phyloP scores from a whole-genome alignment of 148 eudicot genomes.

The Bassia scoparia region DNA sequence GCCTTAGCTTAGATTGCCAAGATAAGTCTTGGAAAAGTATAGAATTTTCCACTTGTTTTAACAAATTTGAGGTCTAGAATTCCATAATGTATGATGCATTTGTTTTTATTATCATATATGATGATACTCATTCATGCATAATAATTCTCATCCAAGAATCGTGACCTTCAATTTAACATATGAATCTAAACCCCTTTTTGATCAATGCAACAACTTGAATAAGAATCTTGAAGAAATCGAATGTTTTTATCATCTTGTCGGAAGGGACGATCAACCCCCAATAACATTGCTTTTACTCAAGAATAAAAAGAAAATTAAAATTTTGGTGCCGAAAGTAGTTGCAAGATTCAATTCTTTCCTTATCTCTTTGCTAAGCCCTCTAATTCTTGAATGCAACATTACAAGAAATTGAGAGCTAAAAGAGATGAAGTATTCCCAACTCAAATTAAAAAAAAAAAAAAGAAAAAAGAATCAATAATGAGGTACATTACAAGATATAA shows the following conservation, averaged over 20 bases:
- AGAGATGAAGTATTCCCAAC: conserved; percentile 15
- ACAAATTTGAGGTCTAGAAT: background rate
- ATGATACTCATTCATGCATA: conserved; percentile 2
- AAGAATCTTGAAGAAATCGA: conserved; percentile 25
- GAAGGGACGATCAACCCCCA: conserved; percentile 30
- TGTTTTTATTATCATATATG: background rate
- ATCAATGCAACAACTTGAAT: conserved; percentile 15
- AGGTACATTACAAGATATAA: conserved; percentile 5
- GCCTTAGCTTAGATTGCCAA: background rate
- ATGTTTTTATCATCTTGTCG: conserved; percentile 36
- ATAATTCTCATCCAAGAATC: conserved; percentile 13
- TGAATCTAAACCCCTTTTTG: conserved; percentile 11
- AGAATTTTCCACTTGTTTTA: background rate
- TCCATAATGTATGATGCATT: background rate
- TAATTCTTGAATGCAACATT: conserved; percentile 19
- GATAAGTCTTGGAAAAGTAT: background rate
- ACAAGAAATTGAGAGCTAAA: conserved; percentile 20
- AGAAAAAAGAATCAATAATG: conserved; percentile 24
- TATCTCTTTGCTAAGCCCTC: conserved; percentile 15
- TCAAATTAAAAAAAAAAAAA: background rate
- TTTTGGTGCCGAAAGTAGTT: conserved; percentile 28
- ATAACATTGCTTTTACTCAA: background rate
- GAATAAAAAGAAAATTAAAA: conserved; percentile 2
- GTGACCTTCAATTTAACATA: conserved; percentile 3
- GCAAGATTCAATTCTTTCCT: conserved; percentile 28